phyloP scores from a whole-genome alignment of 768 basidiomycete species.

The Pisolithus sp. region DNA sequence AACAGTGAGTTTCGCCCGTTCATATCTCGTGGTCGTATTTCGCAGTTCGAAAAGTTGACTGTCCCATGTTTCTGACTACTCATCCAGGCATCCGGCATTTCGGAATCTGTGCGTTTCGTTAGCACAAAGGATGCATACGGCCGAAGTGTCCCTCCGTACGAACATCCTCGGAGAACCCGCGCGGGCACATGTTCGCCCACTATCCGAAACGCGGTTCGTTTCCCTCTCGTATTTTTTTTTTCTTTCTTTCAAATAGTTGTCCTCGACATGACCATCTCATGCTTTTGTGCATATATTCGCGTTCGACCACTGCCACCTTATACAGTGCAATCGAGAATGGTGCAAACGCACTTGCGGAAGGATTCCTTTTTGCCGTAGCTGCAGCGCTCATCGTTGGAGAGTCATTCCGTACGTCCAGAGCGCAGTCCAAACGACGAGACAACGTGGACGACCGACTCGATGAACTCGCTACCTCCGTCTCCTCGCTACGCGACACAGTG shows the following conservation, averaged over 20 bases:
- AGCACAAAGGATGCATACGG: slow-evolving; percentile 68
- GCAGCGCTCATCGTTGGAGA: slow-evolving; percentile 70
- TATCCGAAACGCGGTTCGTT: slow-evolving; percentile 62
- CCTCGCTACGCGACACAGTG: slow-evolving; percentile 39
- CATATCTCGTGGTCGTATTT: neutral
- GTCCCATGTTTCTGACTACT: too few relatives aligned
- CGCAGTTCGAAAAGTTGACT: neutral
- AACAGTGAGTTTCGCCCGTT: slow-evolving; percentile 43
- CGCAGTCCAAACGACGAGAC: slow-evolving; percentile 62
- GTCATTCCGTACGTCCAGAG: slow-evolving; percentile 67
- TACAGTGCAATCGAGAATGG: slow-evolving; percentile 79
- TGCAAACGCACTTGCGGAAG: slow-evolving; percentile 78
- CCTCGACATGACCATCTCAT: neutral
- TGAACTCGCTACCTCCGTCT: slow-evolving; percentile 41
- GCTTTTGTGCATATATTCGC: neutral
- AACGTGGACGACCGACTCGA: slow-evolving; percentile 68
- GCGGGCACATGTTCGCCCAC: slow-evolving; percentile 54
- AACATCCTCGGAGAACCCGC: slow-evolving; percentile 71
- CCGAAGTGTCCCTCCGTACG: slow-evolving; percentile 61
- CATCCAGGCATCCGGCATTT: slow-evolving; percentile 61
- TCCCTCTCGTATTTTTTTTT: neutral
- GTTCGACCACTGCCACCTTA: too few relatives aligned
- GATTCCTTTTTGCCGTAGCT: slow-evolving; percentile 76
- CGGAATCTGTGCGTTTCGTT: slow-evolving; percentile 63
- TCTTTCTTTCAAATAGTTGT: neutral